Base-by-base conservation (phyloP, 371 early-diverging fungal species). In the Blakeslea trispora region DNA sequence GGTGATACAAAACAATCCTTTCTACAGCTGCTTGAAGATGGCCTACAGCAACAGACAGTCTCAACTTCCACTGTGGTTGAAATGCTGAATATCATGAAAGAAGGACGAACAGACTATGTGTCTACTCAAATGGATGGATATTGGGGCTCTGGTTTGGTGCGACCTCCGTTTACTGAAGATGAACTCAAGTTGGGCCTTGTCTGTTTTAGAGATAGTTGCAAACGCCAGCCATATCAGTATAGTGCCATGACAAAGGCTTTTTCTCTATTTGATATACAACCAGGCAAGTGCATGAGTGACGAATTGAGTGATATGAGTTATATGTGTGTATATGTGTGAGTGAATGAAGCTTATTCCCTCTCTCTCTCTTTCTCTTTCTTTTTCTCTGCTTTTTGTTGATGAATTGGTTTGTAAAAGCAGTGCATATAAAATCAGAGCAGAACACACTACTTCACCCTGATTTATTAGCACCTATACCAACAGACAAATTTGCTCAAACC, bases 171-270 rank as follows among this genome's bases (percentile, higher is more conserved):
- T 44, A 64, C 57, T 14, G 49, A 45, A 18, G 66, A 72, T 46
- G 71, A 72, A 42, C 42, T 72, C 14, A 56, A 46, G 7, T 46
- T 76, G 13, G 71, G 65, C 2, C 60, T 56, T 15, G 43, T 69
- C 31, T 39, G 44, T 17, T 24, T 61, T 23, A 59, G 54, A 11
- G 53, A 34, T 58, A 31, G 19, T 10, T 47, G 51, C 19, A 21
- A 32, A 18, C 11, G n/a, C 1, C 37, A 34, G 9, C 47, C 53
- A 1, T 45, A 19, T 42, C 39, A 39, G 17, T 47, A 52, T 24
- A 37, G 31, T 22, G 22, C 31, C 17, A 47, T 47, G 41, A 17
- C 28, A 15, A 50, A 22, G 24, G 17, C 50, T 44, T 57, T 45
- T 45, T 23, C 32, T 18, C 40, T 45, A 32, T 14, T 24, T 13